A percentile compares a stretch with the other conserved stretches of the same genome.
Conservation (phyloP, 1,284 basidiomycete species). For the Malassezia nana region DNA sequence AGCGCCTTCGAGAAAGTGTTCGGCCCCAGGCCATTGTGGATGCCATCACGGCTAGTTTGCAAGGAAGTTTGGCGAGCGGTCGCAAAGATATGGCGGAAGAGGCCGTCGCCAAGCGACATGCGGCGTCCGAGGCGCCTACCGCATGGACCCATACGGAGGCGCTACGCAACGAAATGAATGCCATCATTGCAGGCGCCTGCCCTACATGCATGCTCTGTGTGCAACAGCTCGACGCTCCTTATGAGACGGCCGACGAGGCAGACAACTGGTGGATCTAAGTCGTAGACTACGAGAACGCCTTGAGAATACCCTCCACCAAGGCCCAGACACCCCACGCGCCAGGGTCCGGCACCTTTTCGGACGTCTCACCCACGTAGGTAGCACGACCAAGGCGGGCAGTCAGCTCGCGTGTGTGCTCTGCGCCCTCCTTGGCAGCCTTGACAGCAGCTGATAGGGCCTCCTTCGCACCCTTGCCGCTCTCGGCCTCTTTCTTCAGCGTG, state of each 20-base stretch:
- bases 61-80: constrained; percentile 33
- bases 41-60: constrained; percentile 38
- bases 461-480: constrained; percentile 25
- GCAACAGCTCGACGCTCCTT: constrained; percentile 30
- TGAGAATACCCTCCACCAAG: constrained; percentile 43
- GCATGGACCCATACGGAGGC: constrained; percentile 36
- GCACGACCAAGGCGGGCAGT: constrained; percentile 53
- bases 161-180: constrained; percentile 38
- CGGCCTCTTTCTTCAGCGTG: constrained; percentile 28
- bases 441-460: constrained; percentile 48
- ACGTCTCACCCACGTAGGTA: constrained; percentile 51
- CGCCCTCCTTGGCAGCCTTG: constrained; percentile 51
- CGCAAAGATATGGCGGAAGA: too few species aligned
- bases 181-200: constrained; percentile 41
- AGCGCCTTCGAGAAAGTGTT: constrained; percentile 39
- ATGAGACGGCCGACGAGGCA: constrained; percentile 23
- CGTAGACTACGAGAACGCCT: constrained; percentile 21
- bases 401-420: constrained; percentile 53
- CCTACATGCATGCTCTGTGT: constrained; percentile 36
- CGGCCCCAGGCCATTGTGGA: constrained; percentile 41
- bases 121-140: constrained; percentile 14
- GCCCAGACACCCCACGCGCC: constrained; percentile 55
- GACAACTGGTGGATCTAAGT: background rate
- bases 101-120: background rate
- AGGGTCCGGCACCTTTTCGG: constrained; percentile 52